These are phyloP conservation scores for Protomyces lactucae-debilis DNA, from an alignment of 1,139 yeast species.

Conservation along the genomic window DNA sequence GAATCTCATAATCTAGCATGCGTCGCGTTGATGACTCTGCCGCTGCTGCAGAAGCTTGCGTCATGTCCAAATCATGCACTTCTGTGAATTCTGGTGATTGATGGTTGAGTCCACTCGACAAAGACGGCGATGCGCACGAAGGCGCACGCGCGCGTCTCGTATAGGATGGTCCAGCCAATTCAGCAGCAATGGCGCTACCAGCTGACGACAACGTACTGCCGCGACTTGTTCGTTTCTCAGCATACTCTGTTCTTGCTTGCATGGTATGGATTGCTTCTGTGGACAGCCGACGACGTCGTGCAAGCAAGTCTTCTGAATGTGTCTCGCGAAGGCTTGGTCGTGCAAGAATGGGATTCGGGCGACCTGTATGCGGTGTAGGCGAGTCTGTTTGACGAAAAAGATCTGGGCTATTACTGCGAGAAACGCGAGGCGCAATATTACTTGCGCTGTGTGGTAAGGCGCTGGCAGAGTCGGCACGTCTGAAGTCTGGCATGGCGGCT, in stretches of 20 bases:
- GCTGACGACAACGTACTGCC: background rate
- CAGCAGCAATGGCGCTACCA: background rate
- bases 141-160: background rate
- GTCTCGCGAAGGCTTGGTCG: background rate
- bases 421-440: background rate
- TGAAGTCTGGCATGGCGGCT: background rate
- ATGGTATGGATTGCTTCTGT: background rate
- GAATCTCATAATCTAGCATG: slow-evolving; percentile 33
- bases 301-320: background rate
- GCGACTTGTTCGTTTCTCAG: background rate
- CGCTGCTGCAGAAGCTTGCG: background rate
- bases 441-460: background rate
- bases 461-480: slow-evolving; percentile 9
- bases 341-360: background rate
- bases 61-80: background rate
- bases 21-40: slow-evolving; percentile 12
- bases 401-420: background rate
- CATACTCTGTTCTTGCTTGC: background rate
- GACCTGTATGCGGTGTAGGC: background rate
- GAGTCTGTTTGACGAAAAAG: background rate
- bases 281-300: background rate
- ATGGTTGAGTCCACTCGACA: background rate
- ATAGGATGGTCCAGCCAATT: background rate
- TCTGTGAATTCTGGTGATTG: background rate
- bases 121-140: background rate